Evolutionary conservation across 2,329 filamentous ascomycete genomes (phyloP), one percentile per base, ranked within the genome.

Genomic region (Aspergillus pseudonomiae): DNA sequence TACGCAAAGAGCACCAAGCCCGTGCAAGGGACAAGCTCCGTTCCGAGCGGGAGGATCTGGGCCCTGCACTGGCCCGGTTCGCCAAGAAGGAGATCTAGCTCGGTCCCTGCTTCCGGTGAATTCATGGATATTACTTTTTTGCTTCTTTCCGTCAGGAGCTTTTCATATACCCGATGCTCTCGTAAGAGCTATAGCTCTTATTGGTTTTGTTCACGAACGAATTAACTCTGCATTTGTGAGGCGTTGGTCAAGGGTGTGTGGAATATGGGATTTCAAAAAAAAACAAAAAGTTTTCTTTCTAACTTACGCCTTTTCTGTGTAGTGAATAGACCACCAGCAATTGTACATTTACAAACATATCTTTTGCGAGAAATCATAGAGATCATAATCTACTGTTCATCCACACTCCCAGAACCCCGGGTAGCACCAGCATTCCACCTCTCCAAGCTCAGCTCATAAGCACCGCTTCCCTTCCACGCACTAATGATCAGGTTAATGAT

Each of bases 381-480:
- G 14, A 48, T 32, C 14, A 36, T 12, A 59, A 39, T 10, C 34
- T 52, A n/a, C 53, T 58, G 62, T 26, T 58, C 57, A 39, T 68
- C 67, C 30, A 69, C 56, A 48, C 50, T 67, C 5, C 78, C 78
- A 28, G 78, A 80, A 4, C 76, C 76, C 62, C 73, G 74, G 5
- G 65, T 67, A 3, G 72, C 79, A 5, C 79, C 79, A 61, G 74
- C 71, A 68, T 79, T 80, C 81, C 81, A 83, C 67, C 79, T 72
- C 72, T 78, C 71, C 73, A 79, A 66, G 69, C 78, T 79, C 56
- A 73, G 66, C 57, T 80, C 77, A 72, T 82, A 81, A 45, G 94
- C 95, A 34, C 94, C 94, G 72, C 92, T 95, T 12, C 89, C 89
- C 83, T 89, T 94, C 95, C 95, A 98, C 6, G 94, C 94, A 75